phyloP scores from a whole-genome alignment of 2,329 filamentous ascomycete species.

The Didymella lethalis region DNA sequence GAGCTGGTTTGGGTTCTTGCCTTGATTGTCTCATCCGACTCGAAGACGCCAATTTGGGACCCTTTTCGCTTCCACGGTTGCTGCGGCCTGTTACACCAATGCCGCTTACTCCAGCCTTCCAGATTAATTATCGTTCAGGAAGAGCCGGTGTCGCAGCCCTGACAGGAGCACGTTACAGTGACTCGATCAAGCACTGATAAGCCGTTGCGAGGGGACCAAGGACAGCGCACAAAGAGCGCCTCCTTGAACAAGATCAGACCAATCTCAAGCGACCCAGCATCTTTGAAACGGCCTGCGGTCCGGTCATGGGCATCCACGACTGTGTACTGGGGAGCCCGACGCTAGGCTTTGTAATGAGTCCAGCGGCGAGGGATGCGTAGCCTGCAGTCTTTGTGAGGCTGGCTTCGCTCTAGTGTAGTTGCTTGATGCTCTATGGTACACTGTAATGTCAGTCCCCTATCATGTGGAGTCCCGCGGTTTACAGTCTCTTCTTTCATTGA shows the following conservation, averaged over 20 bases:
- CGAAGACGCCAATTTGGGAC: conserved; percentile 18
- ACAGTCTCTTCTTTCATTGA: background rate
- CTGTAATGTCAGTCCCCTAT: background rate
- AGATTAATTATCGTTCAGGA: conserved; percentile 32
- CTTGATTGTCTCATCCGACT: conserved; percentile 44
- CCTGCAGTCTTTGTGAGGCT: background rate
- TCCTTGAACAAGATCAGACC: conserved; percentile 7
- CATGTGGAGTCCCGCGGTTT: background rate
- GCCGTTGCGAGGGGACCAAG: conserved; percentile 18
- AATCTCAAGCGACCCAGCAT: background rate
- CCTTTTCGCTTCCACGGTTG: conserved; percentile 27
- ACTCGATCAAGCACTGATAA: conserved; percentile 37
- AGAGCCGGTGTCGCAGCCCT: conserved; percentile 37
- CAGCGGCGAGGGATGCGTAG: background rate
- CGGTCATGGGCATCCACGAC: background rate
- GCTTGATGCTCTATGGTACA: conserved; percentile 1
- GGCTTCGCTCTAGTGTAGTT: background rate
- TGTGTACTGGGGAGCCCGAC: background rate
- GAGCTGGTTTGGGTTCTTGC: conserved; percentile 32
- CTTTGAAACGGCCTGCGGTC: background rate
- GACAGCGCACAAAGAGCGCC: conserved; percentile 10
- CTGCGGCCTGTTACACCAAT: conserved; percentile 40
- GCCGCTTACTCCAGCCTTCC: conserved; percentile 36
- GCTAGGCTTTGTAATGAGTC: conserved; percentile 1
- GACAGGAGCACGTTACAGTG: conserved; percentile 31